phyloP scores from a whole-genome alignment of 306 rosid species.

The Spatholobus suberectus region DNA sequence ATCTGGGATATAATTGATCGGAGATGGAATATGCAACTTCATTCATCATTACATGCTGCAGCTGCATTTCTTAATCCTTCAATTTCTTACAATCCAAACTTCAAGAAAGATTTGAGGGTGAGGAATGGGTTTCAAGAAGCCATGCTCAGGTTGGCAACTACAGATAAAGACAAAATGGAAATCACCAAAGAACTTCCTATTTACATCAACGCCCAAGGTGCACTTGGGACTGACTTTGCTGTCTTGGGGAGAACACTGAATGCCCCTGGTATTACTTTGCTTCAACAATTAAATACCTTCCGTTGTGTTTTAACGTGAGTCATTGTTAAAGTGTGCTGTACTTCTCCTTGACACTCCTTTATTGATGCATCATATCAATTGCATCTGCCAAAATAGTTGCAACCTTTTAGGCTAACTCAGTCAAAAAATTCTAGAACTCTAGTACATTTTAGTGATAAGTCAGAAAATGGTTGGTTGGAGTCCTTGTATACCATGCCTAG shows the following conservation, averaged over 20 bases:
- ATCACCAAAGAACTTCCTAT: conserved; percentile 65
- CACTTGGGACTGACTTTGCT: conserved; percentile 76
- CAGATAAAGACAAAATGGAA: conserved; percentile 58
- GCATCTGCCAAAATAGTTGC: not conserved
- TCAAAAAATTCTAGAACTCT: not conserved
- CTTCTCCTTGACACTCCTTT: not conserved
- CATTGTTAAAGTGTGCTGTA: not conserved
- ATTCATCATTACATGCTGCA: conserved; percentile 68
- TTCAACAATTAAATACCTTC: conserved; percentile 3
- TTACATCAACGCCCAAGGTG: conserved; percentile 72
- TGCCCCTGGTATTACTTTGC: conserved; percentile 65
- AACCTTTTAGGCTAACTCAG: not conserved
- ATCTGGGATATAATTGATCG: conserved; percentile 63
- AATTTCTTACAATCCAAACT: conserved; percentile 54
- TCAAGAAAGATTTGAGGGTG: conserved; percentile 59
- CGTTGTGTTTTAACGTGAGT: not conserved
- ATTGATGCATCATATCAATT: not conserved
- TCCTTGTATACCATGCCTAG: not conserved
- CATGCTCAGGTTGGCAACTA: conserved; percentile 58
- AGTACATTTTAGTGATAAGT: not conserved
- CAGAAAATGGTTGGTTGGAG: not conserved
- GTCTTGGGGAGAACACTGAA: conserved; percentile 71
- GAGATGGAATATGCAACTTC: conserved; percentile 73
- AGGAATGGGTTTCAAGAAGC: conserved; percentile 77
- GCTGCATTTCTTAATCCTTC: conserved; percentile 84